Conservation (phyloP, 129 eudicot genomes). For the Arctium lappa region DNA sequence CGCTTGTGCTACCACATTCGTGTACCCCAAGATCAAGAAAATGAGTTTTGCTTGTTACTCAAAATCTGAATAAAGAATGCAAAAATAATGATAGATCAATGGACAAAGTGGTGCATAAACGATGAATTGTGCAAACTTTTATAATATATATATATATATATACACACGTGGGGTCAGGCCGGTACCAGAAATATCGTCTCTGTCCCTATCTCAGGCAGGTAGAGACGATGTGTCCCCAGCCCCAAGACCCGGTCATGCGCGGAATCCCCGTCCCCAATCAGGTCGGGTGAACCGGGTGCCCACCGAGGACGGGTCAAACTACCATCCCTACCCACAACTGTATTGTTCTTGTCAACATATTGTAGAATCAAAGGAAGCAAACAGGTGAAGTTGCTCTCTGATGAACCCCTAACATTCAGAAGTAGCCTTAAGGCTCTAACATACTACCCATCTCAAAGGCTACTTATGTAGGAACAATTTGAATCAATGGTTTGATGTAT, state of each 20-base stretch:
- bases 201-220: no score
- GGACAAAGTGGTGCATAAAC: background rate
- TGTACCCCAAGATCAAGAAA: background rate
- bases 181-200: no score
- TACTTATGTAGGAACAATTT: background rate
- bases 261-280: background rate
- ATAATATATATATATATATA: background rate
- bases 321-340: background rate
- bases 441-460: background rate
- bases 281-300: background rate
- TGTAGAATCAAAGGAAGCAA: background rate
- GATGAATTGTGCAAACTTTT: background rate
- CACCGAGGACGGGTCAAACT: background rate
- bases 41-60: background rate
- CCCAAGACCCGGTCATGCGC: background rate
- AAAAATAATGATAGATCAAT: background rate
- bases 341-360: background rate
- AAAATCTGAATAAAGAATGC: background rate
- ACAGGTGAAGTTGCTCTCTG: background rate
- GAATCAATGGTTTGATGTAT: background rate
- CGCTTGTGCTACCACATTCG: no score
- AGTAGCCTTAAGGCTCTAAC: background rate
- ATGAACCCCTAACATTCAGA: background rate
- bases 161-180: background rate
- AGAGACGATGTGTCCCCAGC: background rate